Percentiles rank a stretch among this genome's conserved stretches.
These are phyloP conservation scores for Ophiostoma angusticollis DNA, from an alignment of 2,329 filamentous ascomycete genomes.

Conservation along the genomic window DNA sequence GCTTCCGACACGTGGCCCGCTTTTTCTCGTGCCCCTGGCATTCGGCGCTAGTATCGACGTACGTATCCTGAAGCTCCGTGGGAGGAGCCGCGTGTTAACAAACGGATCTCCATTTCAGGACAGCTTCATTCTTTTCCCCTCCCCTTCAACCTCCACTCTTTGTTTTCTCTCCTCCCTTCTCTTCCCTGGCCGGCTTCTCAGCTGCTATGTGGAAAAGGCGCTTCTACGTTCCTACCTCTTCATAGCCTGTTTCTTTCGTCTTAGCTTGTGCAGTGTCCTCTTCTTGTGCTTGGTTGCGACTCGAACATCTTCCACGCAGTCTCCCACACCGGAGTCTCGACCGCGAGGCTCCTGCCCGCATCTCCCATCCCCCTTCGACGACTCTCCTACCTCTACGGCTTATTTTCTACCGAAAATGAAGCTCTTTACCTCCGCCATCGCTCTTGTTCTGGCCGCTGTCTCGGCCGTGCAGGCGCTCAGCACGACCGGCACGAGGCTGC, in stretches of 20 bases:
- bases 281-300: not conserved
- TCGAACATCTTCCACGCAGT: no score
- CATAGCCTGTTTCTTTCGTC: not conserved
- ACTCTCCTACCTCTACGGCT: no score
- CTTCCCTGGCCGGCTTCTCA: no score
- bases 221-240: not conserved
- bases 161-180: no score
- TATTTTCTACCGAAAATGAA: no score
- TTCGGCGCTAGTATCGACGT: constrained; percentile 1
- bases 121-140: no score
- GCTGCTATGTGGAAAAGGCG: not conserved
- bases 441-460: constrained; percentile 53
- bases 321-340: no score
- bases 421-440: constrained; percentile 52
- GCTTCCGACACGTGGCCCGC: not conserved
- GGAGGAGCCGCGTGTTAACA: constrained; percentile 6
- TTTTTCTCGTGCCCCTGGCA: not conserved
- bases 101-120: constrained; percentile 11
- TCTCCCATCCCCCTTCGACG: no score
- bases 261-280: not conserved
- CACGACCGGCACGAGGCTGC: constrained; percentile 62
- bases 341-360: no score
- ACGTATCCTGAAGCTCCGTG: constrained; percentile 11
- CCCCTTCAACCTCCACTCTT: no score
- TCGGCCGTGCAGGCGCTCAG: constrained; percentile 64